These are phyloP conservation scores for Lagenidium sp. DNA, from an alignment of 352 stramenopile genomes.

Conservation along the genomic window DNA sequence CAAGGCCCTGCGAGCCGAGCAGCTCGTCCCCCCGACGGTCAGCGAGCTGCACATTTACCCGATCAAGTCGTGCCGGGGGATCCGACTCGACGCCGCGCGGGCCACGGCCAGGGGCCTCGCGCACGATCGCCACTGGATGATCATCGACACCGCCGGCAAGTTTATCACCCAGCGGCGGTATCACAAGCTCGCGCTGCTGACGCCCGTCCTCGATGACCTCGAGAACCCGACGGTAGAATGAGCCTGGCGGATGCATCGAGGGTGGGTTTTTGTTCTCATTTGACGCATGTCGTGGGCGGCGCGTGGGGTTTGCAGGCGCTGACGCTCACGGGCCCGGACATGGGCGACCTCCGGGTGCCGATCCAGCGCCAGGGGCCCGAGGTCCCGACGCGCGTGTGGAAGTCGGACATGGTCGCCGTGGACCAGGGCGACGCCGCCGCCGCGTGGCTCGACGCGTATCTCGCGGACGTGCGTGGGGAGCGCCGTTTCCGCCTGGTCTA, in stretches of 20 bases:
- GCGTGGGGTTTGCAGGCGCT: constrained; percentile 31
- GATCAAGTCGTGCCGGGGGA: constrained; percentile 73
- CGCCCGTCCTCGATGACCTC: constrained; percentile 36
- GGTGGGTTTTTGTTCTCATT: too few species aligned
- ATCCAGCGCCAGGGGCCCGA: constrained; percentile 26
- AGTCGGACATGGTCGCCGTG: constrained; percentile 34
- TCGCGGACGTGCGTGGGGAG: constrained; percentile 24
- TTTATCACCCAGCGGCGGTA: constrained; percentile 69
- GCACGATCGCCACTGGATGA: constrained; percentile 71
- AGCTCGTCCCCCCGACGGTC: too few species aligned
- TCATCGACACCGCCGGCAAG: constrained; percentile 53
- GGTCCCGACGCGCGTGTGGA: constrained; percentile 47
- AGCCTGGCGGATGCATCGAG: too few species aligned
- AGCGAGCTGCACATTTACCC: constrained; percentile 65
- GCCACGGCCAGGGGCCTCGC: constrained; percentile 19
- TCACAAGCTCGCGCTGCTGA: constrained; percentile 53
- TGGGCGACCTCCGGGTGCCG: constrained; percentile 49
- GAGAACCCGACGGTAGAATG: constrained; percentile 25
- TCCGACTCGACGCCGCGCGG: constrained; percentile 29
- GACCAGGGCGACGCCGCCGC: constrained; percentile 54
- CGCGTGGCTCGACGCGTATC: constrained; percentile 50
- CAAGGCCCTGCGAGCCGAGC: too few species aligned
- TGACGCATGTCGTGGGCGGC: too few species aligned
- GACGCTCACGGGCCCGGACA: constrained; percentile 48
- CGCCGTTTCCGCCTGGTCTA: constrained; percentile 42